These are phyloP conservation scores for Cenococcum geophilum DNA, from an alignment of 495 filamentous ascomycete species.

Conservation along the genomic window DNA sequence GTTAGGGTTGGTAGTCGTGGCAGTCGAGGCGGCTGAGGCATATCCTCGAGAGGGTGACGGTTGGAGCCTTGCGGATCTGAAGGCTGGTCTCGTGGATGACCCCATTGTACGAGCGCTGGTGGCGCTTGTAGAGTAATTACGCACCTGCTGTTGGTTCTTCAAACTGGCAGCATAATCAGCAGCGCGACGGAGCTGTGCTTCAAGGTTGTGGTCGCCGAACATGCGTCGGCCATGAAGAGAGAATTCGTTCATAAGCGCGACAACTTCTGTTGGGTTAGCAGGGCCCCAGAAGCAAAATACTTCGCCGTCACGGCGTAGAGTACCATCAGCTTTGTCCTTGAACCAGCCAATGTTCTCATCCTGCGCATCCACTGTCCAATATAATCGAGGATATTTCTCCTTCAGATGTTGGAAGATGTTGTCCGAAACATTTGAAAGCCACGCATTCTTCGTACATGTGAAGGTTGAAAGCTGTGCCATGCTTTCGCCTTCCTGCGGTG, in stretches of 20 bases:
- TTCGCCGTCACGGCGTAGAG: conserved; percentile 72
- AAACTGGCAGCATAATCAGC: conserved; percentile 57
- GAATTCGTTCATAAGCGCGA: conserved; percentile 83
- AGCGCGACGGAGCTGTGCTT: conserved; percentile 72
- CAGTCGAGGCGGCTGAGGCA: conserved; percentile 40
- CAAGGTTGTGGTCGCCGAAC: conserved; percentile 87
- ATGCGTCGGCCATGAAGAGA: conserved; percentile 73
- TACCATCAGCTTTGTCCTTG: conserved; percentile 94
- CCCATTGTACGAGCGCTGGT: conserved; percentile 13
- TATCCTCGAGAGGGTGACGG: conserved; percentile 41
- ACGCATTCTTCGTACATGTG: conserved; percentile 90
- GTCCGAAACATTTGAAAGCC: conserved; percentile 94
- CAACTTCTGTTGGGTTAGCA: conserved; percentile 76
- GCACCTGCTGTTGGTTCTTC: conserved; percentile 43
- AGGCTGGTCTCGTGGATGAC: conserved; percentile 14
- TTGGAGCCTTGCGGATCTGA: conserved; percentile 3
- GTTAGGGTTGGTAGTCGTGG: conserved; percentile 80
- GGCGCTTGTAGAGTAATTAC: conserved; percentile 29
- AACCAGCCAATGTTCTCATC: conserved; percentile 99
- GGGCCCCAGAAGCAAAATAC: conserved; percentile 98
- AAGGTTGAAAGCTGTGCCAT: conserved; percentile 83
- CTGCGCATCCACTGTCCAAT: conserved; percentile 95
- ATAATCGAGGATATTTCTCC: conserved; percentile 84
- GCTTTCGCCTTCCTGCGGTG: conserved; percentile 49
- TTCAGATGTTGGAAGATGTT: conserved; percentile 91